Percentiles rank a stretch among this genome's conserved stretches.
Evolutionary conservation across 257 asterid genomes (phyloP).

Genomic region (Dorcoceras hygrometricum): DNA sequence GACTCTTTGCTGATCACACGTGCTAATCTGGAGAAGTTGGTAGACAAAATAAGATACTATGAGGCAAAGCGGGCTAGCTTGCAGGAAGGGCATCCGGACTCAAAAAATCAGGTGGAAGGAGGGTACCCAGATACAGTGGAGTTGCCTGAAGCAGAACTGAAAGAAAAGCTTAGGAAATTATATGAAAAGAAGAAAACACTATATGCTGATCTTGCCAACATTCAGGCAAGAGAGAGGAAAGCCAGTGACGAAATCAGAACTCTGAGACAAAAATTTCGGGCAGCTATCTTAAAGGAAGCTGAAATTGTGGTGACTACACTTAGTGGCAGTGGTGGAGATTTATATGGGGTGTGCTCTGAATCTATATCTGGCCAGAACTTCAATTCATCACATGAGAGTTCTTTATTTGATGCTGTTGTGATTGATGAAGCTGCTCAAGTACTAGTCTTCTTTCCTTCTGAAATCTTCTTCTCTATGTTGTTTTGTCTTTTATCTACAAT

Average conservation of each 20-base stretch:
- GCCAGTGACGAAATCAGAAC: slow-evolving; percentile 76
- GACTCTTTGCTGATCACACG: slow-evolving; percentile 57
- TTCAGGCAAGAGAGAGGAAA: slow-evolving; percentile 79
- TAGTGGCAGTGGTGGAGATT: slow-evolving; percentile 98
- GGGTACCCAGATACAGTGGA: slow-evolving; percentile 47
- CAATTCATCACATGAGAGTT: slow-evolving; percentile 56
- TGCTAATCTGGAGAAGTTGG: slow-evolving; percentile 75
- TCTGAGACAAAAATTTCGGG: slow-evolving; percentile 77
- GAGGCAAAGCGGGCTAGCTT: slow-evolving; percentile 79
- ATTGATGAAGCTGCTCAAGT: slow-evolving; percentile 99
- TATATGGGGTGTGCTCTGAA: slow-evolving; percentile 88
- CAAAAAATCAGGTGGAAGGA: slow-evolving; percentile 43
- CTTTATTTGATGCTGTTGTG: slow-evolving; percentile 93
- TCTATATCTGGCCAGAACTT: slow-evolving; percentile 69
- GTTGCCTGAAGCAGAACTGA: slow-evolving; percentile 64
- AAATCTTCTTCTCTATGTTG: slow-evolving; percentile 24
- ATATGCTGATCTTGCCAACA: slow-evolving; percentile 64
- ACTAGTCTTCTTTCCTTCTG: slow-evolving; percentile 22
- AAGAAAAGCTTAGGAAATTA: slow-evolving; percentile 62
- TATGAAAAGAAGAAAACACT: slow-evolving; percentile 68
- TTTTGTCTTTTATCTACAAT: slow-evolving; percentile 23
- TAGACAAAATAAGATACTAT: slow-evolving; percentile 68
- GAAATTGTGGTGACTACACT: slow-evolving; percentile 91
- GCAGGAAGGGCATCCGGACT: slow-evolving; percentile 50
- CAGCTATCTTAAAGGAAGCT: slow-evolving; percentile 84